phyloP scores from a whole-genome alignment of 345 rosid species.

The Brassica incana region DNA sequence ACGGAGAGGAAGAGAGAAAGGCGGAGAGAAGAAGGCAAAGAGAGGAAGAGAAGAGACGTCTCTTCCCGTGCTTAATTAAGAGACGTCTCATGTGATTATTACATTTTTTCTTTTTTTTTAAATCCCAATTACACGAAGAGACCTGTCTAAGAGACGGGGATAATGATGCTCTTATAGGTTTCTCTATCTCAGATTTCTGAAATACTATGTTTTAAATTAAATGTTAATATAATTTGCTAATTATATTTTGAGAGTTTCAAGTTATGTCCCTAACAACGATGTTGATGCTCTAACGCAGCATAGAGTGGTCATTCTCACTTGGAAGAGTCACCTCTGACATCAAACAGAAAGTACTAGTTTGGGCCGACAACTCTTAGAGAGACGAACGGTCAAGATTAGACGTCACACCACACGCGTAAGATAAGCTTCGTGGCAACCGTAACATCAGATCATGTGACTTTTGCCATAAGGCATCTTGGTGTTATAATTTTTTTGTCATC shows the following conservation, averaged over 20 bases:
- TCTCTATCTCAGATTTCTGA: too few species aligned
- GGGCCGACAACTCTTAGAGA: neutral
- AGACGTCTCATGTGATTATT: too few species aligned
- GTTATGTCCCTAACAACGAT: neutral
- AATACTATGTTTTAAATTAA: too few species aligned
- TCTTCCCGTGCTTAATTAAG: too few species aligned
- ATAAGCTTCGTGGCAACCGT: slow-evolving; percentile 27
- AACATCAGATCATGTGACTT: slow-evolving; percentile 40
- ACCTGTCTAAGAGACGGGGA: too few species aligned
- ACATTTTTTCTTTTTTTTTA: too few species aligned
- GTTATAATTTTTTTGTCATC: too few species aligned
- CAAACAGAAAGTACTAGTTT: neutral
- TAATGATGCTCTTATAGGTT: too few species aligned
- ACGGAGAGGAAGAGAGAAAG: neutral
- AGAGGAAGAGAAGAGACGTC: too few species aligned
- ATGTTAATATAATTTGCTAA: neutral
- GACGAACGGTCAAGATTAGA: neutral
- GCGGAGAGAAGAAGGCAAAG: too few species aligned
- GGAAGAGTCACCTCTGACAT: neutral
- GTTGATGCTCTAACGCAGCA: neutral
- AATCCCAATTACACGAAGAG: too few species aligned
- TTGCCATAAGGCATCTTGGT: neutral
- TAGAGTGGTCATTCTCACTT: neutral
- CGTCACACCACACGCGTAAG: neutral
- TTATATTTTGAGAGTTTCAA: neutral